Percentiles rank a stretch among this genome's conserved stretches.
Evolutionary conservation across 495 filamentous ascomycete species (phyloP).

Genomic region (Penicillium psychrofluorescens): DNA sequence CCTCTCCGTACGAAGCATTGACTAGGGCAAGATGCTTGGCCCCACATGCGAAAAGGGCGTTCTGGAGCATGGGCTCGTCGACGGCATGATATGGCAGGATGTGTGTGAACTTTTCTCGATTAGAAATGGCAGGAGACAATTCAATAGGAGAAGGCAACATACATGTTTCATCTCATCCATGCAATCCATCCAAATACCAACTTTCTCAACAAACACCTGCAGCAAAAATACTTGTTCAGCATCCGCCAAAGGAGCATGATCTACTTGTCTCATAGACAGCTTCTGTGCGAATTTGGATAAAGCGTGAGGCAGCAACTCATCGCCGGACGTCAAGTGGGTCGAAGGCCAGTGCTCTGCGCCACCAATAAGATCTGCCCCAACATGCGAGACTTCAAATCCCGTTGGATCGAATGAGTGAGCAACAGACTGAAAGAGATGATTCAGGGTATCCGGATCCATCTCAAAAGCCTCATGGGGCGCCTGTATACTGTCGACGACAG

Average conservation of each 20-base stretch:
- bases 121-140: constrained; percentile 2
- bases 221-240: constrained; percentile 77
- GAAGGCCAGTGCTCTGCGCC: constrained; percentile 17
- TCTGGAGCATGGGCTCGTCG: constrained; percentile 81
- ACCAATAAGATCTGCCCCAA: constrained; percentile 8
- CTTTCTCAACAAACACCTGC: constrained; percentile 86
- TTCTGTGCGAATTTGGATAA: constrained; percentile 21
- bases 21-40: constrained; percentile 70
- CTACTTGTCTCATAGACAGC: constrained; percentile 19
- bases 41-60: constrained; percentile 85
- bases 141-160: constrained; percentile 12
- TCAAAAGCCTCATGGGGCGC: constrained; percentile 32
- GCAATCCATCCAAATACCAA: constrained; percentile 91
- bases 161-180: constrained; percentile 82
- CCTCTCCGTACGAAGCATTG: constrained; percentile 62
- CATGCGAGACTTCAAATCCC: constrained; percentile 11
- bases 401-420: constrained; percentile 19
- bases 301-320: constrained; percentile 20
- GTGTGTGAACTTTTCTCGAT: constrained; percentile 57
- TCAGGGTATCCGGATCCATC: constrained; percentile 17
- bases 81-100: constrained; percentile 75
- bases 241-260: constrained; percentile 53
- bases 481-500: constrained; percentile 20
- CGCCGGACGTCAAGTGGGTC: constrained; percentile 16
- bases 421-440: constrained; percentile 18